Conservation (phyloP, 164 flowering plant genomes). For the Tetrastigma voinierianum region DNA sequence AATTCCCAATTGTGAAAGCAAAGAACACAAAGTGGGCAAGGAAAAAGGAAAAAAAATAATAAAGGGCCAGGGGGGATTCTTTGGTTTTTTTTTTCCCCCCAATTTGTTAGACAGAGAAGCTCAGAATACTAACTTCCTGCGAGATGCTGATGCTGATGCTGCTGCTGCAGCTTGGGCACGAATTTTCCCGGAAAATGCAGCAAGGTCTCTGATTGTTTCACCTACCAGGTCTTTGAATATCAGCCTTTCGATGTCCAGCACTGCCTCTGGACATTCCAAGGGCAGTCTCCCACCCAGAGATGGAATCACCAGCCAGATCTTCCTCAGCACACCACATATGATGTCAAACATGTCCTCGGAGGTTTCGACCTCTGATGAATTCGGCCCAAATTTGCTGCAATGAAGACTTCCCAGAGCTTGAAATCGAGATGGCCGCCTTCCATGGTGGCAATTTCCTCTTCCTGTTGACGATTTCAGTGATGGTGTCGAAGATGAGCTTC, state of each 20-base stretch:
- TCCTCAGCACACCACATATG: slow-evolving; percentile 53
- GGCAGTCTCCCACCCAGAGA: slow-evolving; percentile 61
- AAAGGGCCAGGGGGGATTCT: neutral
- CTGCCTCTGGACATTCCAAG: slow-evolving; percentile 6
- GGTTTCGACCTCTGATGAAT: slow-evolving; percentile 43
- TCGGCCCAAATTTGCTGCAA: slow-evolving; percentile 63
- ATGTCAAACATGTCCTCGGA: slow-evolving; percentile 54
- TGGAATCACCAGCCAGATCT: slow-evolving; percentile 52
- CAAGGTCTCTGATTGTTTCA: too few species aligned
- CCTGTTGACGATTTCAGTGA: slow-evolving; percentile 53
- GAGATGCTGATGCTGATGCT: slow-evolving; percentile 16
- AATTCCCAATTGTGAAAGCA: too few species aligned
- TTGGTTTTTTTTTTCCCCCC: neutral
- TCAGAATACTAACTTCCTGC: slow-evolving; percentile 73
- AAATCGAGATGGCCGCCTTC: slow-evolving; percentile 35
- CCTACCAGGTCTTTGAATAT: too few species aligned
- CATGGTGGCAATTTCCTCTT: slow-evolving; percentile 57
- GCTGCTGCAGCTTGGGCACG: too few species aligned
- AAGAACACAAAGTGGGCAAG: neutral
- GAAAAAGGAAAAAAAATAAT: neutral
- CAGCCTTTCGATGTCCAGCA: too few species aligned
- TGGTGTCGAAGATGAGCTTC: slow-evolving; percentile 65
- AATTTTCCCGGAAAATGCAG: too few species aligned
- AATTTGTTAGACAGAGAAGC: slow-evolving; percentile 5
- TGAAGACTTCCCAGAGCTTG: slow-evolving; percentile 13